Evolutionary conservation across 148 eudicot genomes (phyloP), one percentile per base, ranked within the genome.

Genomic region (Chenopodium suecicum): DNA sequence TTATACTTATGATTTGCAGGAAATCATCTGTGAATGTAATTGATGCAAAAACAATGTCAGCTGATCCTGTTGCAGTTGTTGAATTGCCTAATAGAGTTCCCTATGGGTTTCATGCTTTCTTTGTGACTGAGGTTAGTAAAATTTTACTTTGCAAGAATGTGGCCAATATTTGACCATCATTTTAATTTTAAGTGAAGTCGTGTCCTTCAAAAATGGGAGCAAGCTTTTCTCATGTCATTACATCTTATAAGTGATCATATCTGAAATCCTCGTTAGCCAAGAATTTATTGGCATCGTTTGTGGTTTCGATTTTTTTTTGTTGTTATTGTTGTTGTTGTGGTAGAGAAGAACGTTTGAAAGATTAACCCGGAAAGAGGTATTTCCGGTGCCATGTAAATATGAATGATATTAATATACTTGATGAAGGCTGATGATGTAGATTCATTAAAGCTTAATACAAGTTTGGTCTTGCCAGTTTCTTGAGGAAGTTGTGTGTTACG

Each of bases 61-160:
- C 92, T 80, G 98, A 95, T 84, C 94, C 98, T 41, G 96, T 95
- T 82, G 98, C 98, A 9, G 91, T 93, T 68, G 94, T 93, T 73
- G 97, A 92, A 77, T 88, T 95, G 64, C 98, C 98, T 0, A 79
- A 82, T 5, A 92, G 98, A 85, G 98, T 95, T 88, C 98, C 98
- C 9, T 93, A 92, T 74, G 98, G 98, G 66, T 95, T 95, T 85
- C 98, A 95, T 85, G 98, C 98, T 78, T 91, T 95, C 91, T 95
- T 95, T 80, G 92, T 94, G 2, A 90, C 95, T 22, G 98, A 94
- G 98, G 98, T 94, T 58, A 67, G 94, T 86, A 23, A 56, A 52
- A 10, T 20, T 32, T 72, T 74, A 41, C 19, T 11, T 54, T 74
- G 12, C 23, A 14, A 12, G 5, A 69, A 13, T 31, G 37, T 20